A percentile compares a stretch with the other conserved stretches of the same genome.
Evolutionary conservation across 75 land plant genomes (phyloP).

Genomic region (Azolla pinnata): DNA sequence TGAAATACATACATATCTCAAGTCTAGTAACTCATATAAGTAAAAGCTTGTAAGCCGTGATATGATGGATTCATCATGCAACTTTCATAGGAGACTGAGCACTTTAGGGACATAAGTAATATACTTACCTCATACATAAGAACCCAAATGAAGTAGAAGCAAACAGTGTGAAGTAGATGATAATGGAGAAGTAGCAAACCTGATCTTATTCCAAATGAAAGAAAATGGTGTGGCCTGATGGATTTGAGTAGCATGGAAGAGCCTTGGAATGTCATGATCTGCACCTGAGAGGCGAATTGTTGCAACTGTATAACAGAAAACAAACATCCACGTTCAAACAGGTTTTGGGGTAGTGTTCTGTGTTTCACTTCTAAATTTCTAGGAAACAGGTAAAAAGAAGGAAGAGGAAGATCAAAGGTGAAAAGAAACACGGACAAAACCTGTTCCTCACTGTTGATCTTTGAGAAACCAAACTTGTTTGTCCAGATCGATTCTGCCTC

Average conservation of each 20-base stretch:
- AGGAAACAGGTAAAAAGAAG: neutral
- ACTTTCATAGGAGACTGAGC: no score
- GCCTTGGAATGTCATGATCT: conserved; percentile 55
- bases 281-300: conserved; percentile 9
- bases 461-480: conserved; percentile 66
- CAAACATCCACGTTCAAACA: neutral
- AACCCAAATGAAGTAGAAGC: no score
- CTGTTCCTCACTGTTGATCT: conserved; percentile 46
- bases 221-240: conserved; percentile 9
- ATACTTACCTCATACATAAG: no score
- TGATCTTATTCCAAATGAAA: no score
- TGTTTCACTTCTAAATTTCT: neutral
- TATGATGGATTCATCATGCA: no score
- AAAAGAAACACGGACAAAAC: conserved; percentile 25
- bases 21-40: no score
- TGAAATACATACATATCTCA: no score
- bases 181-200: no score
- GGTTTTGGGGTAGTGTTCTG: neutral
- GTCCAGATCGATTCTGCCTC: conserved; percentile 74
- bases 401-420: neutral
- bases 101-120: no score
- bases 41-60: no score
- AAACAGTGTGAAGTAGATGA: no score
- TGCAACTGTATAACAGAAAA: neutral
- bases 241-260: conserved; percentile 61